Evolutionary conservation across 2,329 filamentous ascomycete species (phyloP), one percentile per base, ranked within the genome.

Genomic region (Diatrype stigma): DNA sequence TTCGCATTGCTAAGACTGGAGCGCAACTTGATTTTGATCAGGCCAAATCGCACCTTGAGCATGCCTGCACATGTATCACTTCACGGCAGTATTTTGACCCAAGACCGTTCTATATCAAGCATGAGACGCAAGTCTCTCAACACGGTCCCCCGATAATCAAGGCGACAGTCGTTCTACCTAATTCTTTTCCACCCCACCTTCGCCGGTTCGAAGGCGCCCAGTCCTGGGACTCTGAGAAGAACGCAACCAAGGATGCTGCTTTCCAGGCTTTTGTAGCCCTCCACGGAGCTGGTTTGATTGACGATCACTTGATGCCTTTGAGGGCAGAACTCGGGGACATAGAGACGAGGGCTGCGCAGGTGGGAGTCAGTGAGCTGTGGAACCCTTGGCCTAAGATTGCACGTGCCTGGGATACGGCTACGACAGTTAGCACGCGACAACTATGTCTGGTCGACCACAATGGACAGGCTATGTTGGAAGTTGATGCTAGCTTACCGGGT

Each of bases 171-270:
- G 73, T 81, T 2, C 73, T 97, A 2, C 93, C 93, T 0, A 75
- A 79, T 3, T 86, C 81, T 3, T 73, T 97, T 1, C 79, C 88
- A n/a, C 71, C 77, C 3, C 66, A 76, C 12, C 67, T 90, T 10
- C 81, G 87, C 16, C 71, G 68, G 37, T 74, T 79, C 0, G 60
- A 69, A 21, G 81, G 86, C 47, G 65, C 67, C 26, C 55, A 64
- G 34, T 55, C 66, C n/a, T 96, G 91, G 91, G 67, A 58, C 11
- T 88, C 84, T 0, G 86, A 94, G 61, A 80, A 76, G 51, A 84
- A 82, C 58, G 90, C 91, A 0, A 84, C 76, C 58, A 90, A 87
- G 62, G 93, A 96, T 67, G 90, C 87, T 1, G 87, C 90, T 0
- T 94, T 96, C 54, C 81, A 89, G 61, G 89, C 91, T 1, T 96